Evolutionary conservation across 78 protist species (phyloP).

Genomic region (Chrysochromulina parva): DNA sequence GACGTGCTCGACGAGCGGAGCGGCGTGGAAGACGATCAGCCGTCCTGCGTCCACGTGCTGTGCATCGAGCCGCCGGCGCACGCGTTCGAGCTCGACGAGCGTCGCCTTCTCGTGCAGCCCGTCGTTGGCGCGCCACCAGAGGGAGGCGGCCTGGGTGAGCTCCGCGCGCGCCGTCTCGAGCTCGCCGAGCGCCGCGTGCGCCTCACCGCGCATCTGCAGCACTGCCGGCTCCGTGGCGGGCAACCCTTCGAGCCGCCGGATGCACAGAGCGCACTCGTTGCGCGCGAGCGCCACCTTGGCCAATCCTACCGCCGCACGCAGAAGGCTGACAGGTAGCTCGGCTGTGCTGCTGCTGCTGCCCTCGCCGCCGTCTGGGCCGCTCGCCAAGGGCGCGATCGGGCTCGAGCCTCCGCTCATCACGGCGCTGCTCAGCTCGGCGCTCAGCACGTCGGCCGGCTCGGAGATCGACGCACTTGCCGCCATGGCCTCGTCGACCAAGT

Average conservation of each 20-base stretch:
- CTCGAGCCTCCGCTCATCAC: too few species aligned
- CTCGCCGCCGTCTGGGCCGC: too few species aligned
- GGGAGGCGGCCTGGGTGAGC: neutral
- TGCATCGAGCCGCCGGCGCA: neutral
- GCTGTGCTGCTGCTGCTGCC: too few species aligned
- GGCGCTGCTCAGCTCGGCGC: too few species aligned
- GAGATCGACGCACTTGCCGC: too few species aligned
- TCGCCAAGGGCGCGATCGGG: too few species aligned
- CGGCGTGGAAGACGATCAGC: neutral
- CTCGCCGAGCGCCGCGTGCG: neutral
- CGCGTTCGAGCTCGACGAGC: neutral
- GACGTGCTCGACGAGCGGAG: neutral
- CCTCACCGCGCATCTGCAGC: neutral
- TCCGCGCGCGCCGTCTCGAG: neutral
- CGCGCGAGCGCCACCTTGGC: neutral
- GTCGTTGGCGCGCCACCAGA: neutral
- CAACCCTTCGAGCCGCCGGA: too few species aligned
- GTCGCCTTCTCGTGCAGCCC: neutral
- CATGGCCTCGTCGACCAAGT: too few species aligned
- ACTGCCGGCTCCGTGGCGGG: neutral
- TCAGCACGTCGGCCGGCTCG: too few species aligned
- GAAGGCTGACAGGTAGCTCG: too few species aligned
- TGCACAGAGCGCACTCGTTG: neutral
- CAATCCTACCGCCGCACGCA: neutral
- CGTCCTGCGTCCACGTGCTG: neutral